Conservation (phyloP, 306 rosid genomes). For the Astragalus glycyphyllos region DNA sequence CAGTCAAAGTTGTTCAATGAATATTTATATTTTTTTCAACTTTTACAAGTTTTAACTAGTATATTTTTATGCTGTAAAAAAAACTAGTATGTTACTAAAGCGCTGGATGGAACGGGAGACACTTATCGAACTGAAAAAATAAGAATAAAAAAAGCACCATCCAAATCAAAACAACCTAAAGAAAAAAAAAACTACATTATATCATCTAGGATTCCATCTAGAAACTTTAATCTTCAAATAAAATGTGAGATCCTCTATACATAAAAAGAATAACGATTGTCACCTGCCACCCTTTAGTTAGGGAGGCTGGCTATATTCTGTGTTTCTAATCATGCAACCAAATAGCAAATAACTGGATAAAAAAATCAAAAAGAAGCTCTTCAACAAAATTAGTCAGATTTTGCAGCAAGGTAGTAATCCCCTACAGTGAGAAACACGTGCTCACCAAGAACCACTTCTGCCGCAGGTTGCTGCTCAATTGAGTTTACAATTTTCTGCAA, state of each 20-base stretch:
- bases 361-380: conserved; percentile 5
- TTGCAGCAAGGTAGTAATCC: conserved; percentile 50
- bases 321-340: conserved; percentile 27
- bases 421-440: conserved; percentile 75
- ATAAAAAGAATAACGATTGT: conserved; percentile 30
- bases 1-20: too few relatives aligned
- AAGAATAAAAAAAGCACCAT: not conserved
- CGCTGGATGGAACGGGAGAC: too few relatives aligned
- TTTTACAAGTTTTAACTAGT: too few relatives aligned
- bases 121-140: not conserved
- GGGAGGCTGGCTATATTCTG: conserved; percentile 17
- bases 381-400: conserved; percentile 31
- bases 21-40: too few relatives aligned
- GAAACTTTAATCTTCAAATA: conserved; percentile 10
- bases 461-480: conserved; percentile 64
- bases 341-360: conserved; percentile 1
- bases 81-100: too few relatives aligned
- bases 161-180: not conserved
- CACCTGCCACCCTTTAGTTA: conserved; percentile 15
- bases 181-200: not conserved
- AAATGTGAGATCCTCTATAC: conserved; percentile 38
- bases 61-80: too few relatives aligned
- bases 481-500: conserved; percentile 66
- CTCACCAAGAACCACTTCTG: conserved; percentile 58
- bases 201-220: conserved; percentile 27